These are phyloP conservation scores for Dioszegia hungarica DNA, from an alignment of 768 basidiomycete species.

Conservation along the genomic window DNA sequence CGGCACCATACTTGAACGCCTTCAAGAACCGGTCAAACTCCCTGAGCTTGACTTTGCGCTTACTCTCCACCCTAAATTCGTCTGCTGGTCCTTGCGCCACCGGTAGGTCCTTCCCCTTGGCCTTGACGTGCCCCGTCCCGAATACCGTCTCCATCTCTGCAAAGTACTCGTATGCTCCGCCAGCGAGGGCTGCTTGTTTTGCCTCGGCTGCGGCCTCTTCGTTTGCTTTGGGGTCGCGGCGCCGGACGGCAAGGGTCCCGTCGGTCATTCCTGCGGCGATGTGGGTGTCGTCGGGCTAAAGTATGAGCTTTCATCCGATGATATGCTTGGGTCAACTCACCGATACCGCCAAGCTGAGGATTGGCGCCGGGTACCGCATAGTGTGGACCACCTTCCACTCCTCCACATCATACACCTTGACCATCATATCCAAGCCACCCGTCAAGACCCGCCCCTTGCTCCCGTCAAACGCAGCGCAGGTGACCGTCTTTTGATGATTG, in stretches of 20 bases:
- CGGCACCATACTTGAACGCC: constrained; percentile 87
- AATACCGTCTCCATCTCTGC: constrained; percentile 58
- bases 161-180: constrained; percentile 66
- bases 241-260: constrained; percentile 93
- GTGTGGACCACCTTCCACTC: constrained; percentile 92
- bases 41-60: constrained; percentile 64
- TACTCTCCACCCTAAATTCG: constrained; percentile 73
- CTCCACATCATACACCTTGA: constrained; percentile 95
- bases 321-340: constrained; percentile 53
- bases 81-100: constrained; percentile 59
- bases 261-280: constrained; percentile 97
- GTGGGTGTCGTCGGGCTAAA: constrained; percentile 90
- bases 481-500: constrained; percentile 98
- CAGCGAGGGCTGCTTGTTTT: constrained; percentile 52
- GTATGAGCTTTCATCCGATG: background rate
- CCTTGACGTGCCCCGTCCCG: constrained; percentile 53
- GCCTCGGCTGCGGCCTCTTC: constrained; percentile 51
- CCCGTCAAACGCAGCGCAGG: constrained; percentile 74
- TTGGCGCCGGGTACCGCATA: constrained; percentile 92
- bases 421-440: constrained; percentile 92
- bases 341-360: constrained; percentile 84
- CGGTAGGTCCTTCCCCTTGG: constrained; percentile 52
- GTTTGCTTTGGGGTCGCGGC: constrained; percentile 72
- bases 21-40: constrained; percentile 89
- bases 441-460: constrained; percentile 74